Conservation (phyloP, 2,329 filamentous ascomycete species). For the Fusarium sp. region DNA sequence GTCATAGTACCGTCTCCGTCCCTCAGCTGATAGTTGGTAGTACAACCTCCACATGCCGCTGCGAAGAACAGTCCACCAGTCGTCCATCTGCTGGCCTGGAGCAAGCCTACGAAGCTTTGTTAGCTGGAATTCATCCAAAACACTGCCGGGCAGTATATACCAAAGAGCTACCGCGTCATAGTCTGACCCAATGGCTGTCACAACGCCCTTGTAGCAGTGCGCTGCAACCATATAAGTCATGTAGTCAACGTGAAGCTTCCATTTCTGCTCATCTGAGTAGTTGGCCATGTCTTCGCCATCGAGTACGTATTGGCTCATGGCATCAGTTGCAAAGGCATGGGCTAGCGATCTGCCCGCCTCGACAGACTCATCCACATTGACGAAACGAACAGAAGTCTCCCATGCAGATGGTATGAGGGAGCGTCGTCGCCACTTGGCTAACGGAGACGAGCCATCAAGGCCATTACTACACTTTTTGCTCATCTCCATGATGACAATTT, state of each 20-base stretch:
- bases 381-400: conserved; percentile 68
- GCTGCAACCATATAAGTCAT: conserved; percentile 82
- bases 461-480: conserved; percentile 42
- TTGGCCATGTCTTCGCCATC: conserved; percentile 74
- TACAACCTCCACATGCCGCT: conserved; percentile 82
- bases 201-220: conserved; percentile 78
- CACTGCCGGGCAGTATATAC: conserved; percentile 59
- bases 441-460: conserved; percentile 24
- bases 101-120: conserved; percentile 69
- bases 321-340: conserved; percentile 80
- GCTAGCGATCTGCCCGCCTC: conserved; percentile 78
- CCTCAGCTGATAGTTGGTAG: conserved; percentile 78
- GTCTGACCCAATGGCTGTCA: conserved; percentile 78
- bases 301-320: conserved; percentile 79
- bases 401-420: conserved; percentile 65
- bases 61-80: conserved; percentile 76
- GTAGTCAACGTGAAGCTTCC: conserved; percentile 80
- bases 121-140: neutral
- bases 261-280: conserved; percentile 74
- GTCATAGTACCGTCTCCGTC: conserved; percentile 77
- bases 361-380: conserved; percentile 75
- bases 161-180: conserved; percentile 84
- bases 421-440: conserved; percentile 49
- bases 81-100: conserved; percentile 78
- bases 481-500: conserved; percentile 58